Evolutionary conservation across 352 stramenopile species (phyloP).

Genomic region (Globisporangium spiculum): DNA sequence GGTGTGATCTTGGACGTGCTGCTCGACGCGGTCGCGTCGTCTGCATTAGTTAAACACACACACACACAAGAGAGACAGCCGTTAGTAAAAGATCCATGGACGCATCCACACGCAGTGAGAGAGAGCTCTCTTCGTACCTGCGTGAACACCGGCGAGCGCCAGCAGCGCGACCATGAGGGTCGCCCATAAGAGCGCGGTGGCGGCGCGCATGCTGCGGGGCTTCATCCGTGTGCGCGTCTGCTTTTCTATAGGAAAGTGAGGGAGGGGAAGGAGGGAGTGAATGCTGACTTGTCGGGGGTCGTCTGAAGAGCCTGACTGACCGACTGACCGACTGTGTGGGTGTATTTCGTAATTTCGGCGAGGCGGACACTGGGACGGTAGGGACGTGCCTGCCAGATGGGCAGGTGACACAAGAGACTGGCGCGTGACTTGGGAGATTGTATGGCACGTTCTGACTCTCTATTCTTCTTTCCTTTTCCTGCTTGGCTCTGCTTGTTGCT

Average conservation of each 20-base stretch:
- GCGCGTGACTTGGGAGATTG: neutral
- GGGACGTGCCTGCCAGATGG: neutral
- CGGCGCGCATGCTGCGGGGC: conserved; percentile 2
- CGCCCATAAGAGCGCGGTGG: neutral
- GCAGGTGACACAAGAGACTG: neutral
- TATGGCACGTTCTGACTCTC: conserved; percentile 8
- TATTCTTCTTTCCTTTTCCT: neutral
- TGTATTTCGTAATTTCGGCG: neutral
- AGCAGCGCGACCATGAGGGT: conserved; percentile 2
- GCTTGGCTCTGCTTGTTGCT: neutral
- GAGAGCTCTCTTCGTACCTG: neutral
- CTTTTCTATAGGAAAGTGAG: neutral
- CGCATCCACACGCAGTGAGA: neutral
- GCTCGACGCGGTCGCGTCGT: neutral
- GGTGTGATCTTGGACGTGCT: conserved; percentile 15
- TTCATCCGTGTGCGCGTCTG: conserved; percentile 3
- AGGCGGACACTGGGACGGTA: neutral
- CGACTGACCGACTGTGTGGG: neutral
- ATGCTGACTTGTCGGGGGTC: neutral
- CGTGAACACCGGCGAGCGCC: conserved; percentile 1
- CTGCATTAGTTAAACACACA: neutral
- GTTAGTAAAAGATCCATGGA: neutral
- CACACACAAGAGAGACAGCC: neutral
- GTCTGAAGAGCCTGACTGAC: neutral
- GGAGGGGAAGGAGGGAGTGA: neutral